Evolutionary conservation across 2,329 filamentous ascomycete genomes (phyloP), one percentile per base, ranked within the genome.

Genomic region (Verruconis gallopava): DNA sequence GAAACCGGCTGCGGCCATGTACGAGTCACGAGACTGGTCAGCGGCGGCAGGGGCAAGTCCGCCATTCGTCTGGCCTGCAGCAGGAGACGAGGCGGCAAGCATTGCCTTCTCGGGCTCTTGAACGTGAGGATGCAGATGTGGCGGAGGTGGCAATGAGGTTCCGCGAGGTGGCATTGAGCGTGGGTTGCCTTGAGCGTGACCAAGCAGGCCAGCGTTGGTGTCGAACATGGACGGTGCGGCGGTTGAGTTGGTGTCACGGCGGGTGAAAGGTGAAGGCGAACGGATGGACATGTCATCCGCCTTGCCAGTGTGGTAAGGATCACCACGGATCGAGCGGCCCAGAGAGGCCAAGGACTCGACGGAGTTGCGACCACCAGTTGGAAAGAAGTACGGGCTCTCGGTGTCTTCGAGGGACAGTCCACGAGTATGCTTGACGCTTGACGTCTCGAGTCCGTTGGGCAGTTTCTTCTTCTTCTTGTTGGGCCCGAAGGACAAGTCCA

Each of bases 351-450:
- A 69, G 4, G 89, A 95, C 50, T 94, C 86, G 35, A 77, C 75
- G 1, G 89, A 95, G 54, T 75, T 71, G 33, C 91, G 77, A 15
- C 89, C 56, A 42, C 76, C 78, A 1, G 84, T 83, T 3, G 91
- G 88, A n/a, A 96, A 71, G n/a, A 98, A 73, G 58, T 96, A 98
- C 2, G 91, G 91, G 52, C 79, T 91, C 22, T 75, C 76, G 37
- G 88, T 69, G 54, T 81, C 77, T 47, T 77, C 73, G 52, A 78
- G 59, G 13, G 75, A 79, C 48, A 78, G 50, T 12, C 72, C 72
- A 33, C 70, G 67, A 38, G 52, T 55, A 49, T 58, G 56, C 37
- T 56, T 53, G 37, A 13, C 12, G 9, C n/a, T 5, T 11, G 9
- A 20, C 9, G 11, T 11, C 25, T 12, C 14, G 11, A 11, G 38